phyloP scores from a whole-genome alignment of 2,329 filamentous ascomycete genomes.

The Didymella lethalis region DNA sequence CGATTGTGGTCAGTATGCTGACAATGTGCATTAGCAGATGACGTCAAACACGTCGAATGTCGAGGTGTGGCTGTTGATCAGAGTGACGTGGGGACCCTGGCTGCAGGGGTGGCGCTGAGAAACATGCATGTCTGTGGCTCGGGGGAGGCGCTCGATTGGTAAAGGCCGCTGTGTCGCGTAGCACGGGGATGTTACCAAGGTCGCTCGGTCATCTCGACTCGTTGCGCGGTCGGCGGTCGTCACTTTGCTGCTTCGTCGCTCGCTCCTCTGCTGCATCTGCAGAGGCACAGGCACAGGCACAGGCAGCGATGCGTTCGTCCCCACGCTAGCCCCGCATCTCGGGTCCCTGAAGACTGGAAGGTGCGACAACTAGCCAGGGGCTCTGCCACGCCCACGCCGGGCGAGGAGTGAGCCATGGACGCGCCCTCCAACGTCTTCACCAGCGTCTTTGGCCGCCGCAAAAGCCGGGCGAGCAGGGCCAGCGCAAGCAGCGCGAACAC shows the following conservation, averaged over 20 bases:
- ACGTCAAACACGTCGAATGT: too few relatives aligned
- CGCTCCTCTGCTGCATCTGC: too few relatives aligned
- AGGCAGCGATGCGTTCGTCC: neutral
- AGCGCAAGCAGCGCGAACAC: too few relatives aligned
- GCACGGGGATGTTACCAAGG: neutral
- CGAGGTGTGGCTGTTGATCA: too few relatives aligned
- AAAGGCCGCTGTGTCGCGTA: constrained; percentile 3
- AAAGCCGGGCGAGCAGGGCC: constrained; percentile 14
- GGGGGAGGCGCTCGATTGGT: constrained; percentile 23
- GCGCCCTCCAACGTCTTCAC: constrained; percentile 3
- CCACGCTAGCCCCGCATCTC: neutral
- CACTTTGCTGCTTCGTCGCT: too few relatives aligned
- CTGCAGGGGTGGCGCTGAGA: neutral
- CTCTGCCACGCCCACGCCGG: constrained; percentile 1
- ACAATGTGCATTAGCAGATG: too few relatives aligned
- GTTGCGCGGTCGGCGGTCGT: too few relatives aligned
- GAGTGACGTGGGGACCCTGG: too few relatives aligned
- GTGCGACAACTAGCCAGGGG: constrained; percentile 2
- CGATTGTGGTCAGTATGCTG: too few relatives aligned
- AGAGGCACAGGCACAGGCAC: too few relatives aligned
- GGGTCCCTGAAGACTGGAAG: neutral
- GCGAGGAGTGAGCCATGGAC: constrained; percentile 1
- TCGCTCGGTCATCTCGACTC: neutral
- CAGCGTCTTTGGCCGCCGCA: constrained; percentile 4
- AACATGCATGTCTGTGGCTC: neutral